Base-by-base conservation (phyloP, 257 asterid species). In the Nicotiana noctiflora region DNA sequence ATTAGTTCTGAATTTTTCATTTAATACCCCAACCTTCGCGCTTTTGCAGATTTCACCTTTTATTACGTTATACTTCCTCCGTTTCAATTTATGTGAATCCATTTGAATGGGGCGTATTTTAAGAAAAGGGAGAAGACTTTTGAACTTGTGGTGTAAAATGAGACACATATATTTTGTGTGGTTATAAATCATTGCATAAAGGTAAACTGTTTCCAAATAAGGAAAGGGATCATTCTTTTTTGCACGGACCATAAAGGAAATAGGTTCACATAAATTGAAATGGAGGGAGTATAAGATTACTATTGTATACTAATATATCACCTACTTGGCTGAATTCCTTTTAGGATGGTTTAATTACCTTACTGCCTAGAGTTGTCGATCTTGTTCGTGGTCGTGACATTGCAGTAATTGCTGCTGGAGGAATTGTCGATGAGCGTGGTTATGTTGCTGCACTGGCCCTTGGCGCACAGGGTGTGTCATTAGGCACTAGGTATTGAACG, bases 381-480 rank as follows among this genome's bases (percentile, higher is more conserved):
- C 90, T 94, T 23, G 97, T 87, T 59, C 75, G 75, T 9, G 90
- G 80, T 60, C 88, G 14, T 31, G 85, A 81, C 75, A 90, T 90
- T 79, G 88, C 95, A 11, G 76, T 94, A 49, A 91, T 94, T 75
- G 97, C 98, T 66, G 94, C 97, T 32, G 98, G 98, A 1, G 98
- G 96, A 55, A 93, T 94, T 2, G 91, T 90, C 68, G 98, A 94
- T n/a, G 98, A 90, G 87, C 96, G 93, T 77, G 98, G 98, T 84
- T 94, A 94, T 84, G 97, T 92, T 15, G 98, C 98, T 77, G 94
- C 97, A 31, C 89, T 94, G 81, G 96, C 97, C 84, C 97, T 94
- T 68, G 98, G 98, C 84, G 98, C 98, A 32, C 92, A 90, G 61
- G 98, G 92, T 4, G 87, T 93, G 82, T 90, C 92, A 44, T 87